Evolutionary conservation across 2,329 filamentous ascomycete species (phyloP).

Genomic region (Venturia nashicola): DNA sequence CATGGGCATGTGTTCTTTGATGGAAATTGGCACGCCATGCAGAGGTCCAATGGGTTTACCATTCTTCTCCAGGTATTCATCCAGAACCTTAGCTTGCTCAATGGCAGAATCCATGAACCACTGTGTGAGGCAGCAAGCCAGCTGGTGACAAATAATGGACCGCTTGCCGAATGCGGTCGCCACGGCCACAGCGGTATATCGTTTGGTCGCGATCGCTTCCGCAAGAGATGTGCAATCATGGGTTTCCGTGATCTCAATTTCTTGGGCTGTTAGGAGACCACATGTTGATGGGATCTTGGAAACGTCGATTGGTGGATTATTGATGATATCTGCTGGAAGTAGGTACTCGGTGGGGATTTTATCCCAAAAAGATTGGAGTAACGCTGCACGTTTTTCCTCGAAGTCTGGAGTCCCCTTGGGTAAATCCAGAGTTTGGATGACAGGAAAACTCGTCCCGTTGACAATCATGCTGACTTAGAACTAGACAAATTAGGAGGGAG

Average conservation of each 20-base stretch:
- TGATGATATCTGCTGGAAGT: slow-evolving; percentile 8
- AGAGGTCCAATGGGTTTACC: slow-evolving; percentile 42
- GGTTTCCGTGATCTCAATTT: slow-evolving; percentile 38
- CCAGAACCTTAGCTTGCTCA: slow-evolving; percentile 19
- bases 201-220: slow-evolving; percentile 25
- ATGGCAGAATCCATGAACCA: slow-evolving; percentile 25
- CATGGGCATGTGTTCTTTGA: slow-evolving; percentile 62
- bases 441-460: not conserved
- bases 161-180: slow-evolving; percentile 32
- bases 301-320: slow-evolving; percentile 15
- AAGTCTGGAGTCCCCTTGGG: slow-evolving; percentile 15
- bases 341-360: slow-evolving; percentile 7
- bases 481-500: not conserved
- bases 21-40: slow-evolving; percentile 52
- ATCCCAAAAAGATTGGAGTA: slow-evolving; percentile 13
- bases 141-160: slow-evolving; percentile 13
- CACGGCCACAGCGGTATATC: slow-evolving; percentile 25
- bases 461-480: not conserved
- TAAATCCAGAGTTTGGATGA: slow-evolving; percentile 12
- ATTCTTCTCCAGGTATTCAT: slow-evolving; percentile 13
- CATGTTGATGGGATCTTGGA: slow-evolving; percentile 12
- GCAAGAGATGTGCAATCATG: slow-evolving; percentile 27
- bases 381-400: slow-evolving; percentile 13
- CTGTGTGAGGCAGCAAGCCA: slow-evolving; percentile 26
- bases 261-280: slow-evolving; percentile 14